Percentiles rank a stretch among this genome's conserved stretches.
These are phyloP conservation scores for Neurospora sublineolata DNA, from an alignment of 495 filamentous ascomycete species.

Conservation along the genomic window DNA sequence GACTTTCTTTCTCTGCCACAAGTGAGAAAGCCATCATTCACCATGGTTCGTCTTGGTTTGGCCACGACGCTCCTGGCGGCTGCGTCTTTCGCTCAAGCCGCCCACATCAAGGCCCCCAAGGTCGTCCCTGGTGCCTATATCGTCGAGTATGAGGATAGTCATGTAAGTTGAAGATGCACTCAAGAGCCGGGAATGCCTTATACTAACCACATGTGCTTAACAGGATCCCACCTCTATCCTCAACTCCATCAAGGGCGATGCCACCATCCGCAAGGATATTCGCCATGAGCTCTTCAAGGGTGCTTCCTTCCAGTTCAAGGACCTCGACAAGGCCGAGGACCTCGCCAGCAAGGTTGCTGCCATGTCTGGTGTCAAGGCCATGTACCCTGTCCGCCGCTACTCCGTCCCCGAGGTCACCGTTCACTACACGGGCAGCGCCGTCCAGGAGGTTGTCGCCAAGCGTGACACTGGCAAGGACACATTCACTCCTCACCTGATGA, in stretches of 20 bases:
- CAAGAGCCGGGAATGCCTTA: conserved; percentile 2
- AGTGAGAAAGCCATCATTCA: neutral
- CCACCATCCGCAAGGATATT: conserved; percentile 31
- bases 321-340: conserved; percentile 28
- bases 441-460: conserved; percentile 19
- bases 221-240: conserved; percentile 32
- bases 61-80: conserved; percentile 25
- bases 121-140: conserved; percentile 35
- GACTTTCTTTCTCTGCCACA: neutral
- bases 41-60: conserved; percentile 18
- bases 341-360: conserved; percentile 26
- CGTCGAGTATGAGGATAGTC: conserved; percentile 35
- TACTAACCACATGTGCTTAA: neutral
- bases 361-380: conserved; percentile 32
- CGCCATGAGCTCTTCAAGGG: conserved; percentile 38
- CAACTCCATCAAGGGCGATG: conserved; percentile 25
- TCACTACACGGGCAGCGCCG: conserved; percentile 28
- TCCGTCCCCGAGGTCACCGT: conserved; percentile 32
- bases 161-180: conserved; percentile 20
- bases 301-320: conserved; percentile 36
- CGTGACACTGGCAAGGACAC: conserved; percentile 24
- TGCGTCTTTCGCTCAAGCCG: conserved; percentile 16
- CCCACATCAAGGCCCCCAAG: conserved; percentile 11
- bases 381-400: conserved; percentile 35
- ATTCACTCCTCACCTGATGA: conserved; percentile 36